phyloP scores from a whole-genome alignment of 345 rosid species.

The Brassica cretica region DNA sequence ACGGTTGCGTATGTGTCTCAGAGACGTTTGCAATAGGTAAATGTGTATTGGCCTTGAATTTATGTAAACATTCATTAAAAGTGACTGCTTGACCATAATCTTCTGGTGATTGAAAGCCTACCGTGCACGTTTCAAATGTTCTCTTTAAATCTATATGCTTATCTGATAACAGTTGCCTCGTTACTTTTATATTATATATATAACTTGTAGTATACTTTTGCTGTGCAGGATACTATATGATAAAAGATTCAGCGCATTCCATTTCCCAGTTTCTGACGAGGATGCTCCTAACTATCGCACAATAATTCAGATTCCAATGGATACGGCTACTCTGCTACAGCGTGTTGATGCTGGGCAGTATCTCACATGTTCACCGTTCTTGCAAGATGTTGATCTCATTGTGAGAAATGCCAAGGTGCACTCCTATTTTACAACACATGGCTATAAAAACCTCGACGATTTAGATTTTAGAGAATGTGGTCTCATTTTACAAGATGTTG shows the following conservation, averaged over 20 bases:
- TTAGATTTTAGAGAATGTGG: neutral
- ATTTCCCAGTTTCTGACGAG: conserved; percentile 90
- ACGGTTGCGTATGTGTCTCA: conserved; percentile 94
- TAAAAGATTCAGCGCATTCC: conserved; percentile 88
- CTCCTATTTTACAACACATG: conserved; percentile 6
- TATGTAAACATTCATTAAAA: neutral
- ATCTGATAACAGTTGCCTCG: neutral
- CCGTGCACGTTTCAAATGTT: neutral
- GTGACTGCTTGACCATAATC: neutral
- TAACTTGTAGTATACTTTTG: conserved; percentile 17
- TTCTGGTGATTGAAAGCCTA: conserved; percentile 5
- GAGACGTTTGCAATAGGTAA: conserved; percentile 98
- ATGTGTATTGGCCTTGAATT: conserved; percentile 3
- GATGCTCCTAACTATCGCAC: conserved; percentile 95
- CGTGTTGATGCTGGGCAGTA: conserved; percentile 88
- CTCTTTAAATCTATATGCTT: neutral
- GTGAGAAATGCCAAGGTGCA: conserved; percentile 86
- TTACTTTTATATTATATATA: neutral
- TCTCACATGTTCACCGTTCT: conserved; percentile 75
- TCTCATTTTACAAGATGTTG: conserved; percentile 12
- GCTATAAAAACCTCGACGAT: neutral
- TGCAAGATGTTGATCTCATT: conserved; percentile 90
- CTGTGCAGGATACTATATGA: conserved; percentile 76
- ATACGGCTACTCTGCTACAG: conserved; percentile 82
- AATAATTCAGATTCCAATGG: conserved; percentile 94